Conservation (phyloP, 75 land plant species). For the Sequoia sempervirens region DNA sequence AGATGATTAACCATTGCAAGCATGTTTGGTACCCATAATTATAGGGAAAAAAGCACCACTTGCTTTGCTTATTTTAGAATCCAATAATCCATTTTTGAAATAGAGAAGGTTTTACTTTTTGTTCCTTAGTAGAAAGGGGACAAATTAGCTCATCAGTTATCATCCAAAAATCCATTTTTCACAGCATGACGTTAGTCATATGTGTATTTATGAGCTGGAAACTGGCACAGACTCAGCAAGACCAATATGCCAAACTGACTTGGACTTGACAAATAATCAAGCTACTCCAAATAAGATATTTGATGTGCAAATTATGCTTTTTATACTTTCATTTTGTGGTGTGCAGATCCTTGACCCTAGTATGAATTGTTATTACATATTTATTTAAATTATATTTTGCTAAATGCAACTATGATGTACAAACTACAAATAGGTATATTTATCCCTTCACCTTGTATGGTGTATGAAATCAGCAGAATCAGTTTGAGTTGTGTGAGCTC, state of each 20-base stretch:
- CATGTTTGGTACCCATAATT: neutral
- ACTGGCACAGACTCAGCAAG: neutral
- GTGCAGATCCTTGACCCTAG: neutral
- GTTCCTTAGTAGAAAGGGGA: neutral
- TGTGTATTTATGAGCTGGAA: neutral
- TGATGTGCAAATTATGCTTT: neutral
- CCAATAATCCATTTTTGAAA: neutral
- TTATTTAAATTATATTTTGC: no score
- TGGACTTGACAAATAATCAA: neutral
- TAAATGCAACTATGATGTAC: neutral
- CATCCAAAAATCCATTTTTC: neutral
- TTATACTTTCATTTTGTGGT: neutral
- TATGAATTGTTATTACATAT: no score
- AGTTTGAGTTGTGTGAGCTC: neutral
- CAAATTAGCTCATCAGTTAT: neutral
- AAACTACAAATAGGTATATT: no score
- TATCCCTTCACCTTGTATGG: neutral
- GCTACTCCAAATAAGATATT: neutral
- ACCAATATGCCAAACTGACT: neutral
- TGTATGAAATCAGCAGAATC: neutral
- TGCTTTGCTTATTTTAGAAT: neutral
- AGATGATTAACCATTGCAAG: neutral
- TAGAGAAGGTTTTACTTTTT: no score
- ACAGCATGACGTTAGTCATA: neutral
- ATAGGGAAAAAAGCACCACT: neutral